These are phyloP conservation scores for Melaleuca alternifolia DNA, from an alignment of 345 rosid genomes.

Conservation along the genomic window DNA sequence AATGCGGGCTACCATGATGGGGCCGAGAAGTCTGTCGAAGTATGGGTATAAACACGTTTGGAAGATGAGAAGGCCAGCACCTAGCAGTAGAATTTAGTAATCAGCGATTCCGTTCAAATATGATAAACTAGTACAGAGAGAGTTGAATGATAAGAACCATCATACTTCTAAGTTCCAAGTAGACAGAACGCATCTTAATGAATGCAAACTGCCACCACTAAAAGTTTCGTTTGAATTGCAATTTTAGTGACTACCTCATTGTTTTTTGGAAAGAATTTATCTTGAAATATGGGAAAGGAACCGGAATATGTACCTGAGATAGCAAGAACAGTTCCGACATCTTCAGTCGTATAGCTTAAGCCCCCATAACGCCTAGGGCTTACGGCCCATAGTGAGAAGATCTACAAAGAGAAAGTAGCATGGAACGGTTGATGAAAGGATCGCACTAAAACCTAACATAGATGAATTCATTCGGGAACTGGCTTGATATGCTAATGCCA, in stretches of 20 bases:
- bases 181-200: background rate
- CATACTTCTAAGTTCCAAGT: background rate
- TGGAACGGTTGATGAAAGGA: too few relatives aligned
- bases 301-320: conserved; percentile 37
- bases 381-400: conserved; percentile 86
- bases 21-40: conserved; percentile 60
- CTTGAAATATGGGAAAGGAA: background rate
- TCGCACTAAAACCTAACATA: background rate
- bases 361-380: conserved; percentile 72
- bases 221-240: background rate
- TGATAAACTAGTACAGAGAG: background rate
- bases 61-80: conserved; percentile 69
- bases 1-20: conserved; percentile 37
- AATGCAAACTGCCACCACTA: background rate
- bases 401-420: conserved; percentile 16
- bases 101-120: background rate
- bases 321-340: conserved; percentile 73
- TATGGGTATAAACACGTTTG: conserved; percentile 58
- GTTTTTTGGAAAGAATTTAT: background rate
- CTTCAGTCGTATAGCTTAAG: conserved; percentile 46
- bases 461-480: background rate
- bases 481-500: background rate
- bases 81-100: conserved; percentile 18
- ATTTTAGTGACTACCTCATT: background rate
- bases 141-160: background rate